phyloP scores from a whole-genome alignment of 2,329 filamentous ascomycete genomes.

The Daldinia eschscholtzii region DNA sequence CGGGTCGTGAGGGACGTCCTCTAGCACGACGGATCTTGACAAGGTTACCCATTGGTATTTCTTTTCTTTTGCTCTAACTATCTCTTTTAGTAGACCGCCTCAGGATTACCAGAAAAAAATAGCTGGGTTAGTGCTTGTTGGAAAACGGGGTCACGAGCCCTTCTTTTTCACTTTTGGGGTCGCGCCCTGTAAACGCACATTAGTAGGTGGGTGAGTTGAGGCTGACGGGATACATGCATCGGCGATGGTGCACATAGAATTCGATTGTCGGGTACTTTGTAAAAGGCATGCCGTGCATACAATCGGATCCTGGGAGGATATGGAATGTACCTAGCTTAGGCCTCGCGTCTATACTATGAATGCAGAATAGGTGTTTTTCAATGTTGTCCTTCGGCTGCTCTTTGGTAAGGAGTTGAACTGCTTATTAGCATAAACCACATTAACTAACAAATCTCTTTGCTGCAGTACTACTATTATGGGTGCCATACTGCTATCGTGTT shows the following conservation, averaged over 20 bases:
- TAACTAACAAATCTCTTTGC: neutral
- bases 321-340: neutral
- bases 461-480: neutral
- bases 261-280: conserved; percentile 42
- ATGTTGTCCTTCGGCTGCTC: neutral
- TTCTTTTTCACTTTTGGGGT: conserved; percentile 20
- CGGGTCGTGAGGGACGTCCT: conserved; percentile 20
- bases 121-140: conserved; percentile 9
- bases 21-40: conserved; percentile 11
- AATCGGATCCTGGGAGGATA: conserved; percentile 23
- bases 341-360: neutral
- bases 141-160: conserved; percentile 35
- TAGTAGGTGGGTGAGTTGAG: neutral
- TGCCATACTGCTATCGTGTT: neutral
- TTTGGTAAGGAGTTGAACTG: neutral
- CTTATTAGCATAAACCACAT: conserved; percentile 24
- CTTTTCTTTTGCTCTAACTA: neutral
- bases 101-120: neutral
- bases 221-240: conserved; percentile 31
- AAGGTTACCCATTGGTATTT: conserved; percentile 18
- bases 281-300: conserved; percentile 29
- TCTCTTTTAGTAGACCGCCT: conserved; percentile 31
- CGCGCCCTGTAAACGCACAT: conserved; percentile 8
- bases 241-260: conserved; percentile 39
- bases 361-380: neutral